Evolutionary conservation across 192 early-diverging fungal genomes (phyloP), one percentile per base, ranked within the genome.

Genomic region (Spinellus fusiger): DNA sequence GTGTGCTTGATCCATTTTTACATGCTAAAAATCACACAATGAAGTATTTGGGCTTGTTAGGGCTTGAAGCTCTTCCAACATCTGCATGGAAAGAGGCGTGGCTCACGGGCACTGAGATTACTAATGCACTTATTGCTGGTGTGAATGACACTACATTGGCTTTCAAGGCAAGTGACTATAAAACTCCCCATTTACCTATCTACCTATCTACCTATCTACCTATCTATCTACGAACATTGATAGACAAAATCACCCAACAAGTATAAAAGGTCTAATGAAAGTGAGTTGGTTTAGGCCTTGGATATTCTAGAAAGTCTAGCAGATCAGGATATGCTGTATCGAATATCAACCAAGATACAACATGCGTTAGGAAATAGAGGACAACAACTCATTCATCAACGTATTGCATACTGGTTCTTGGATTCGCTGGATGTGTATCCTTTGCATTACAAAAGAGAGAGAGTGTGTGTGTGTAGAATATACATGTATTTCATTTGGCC

Each of bases 21-120:
- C 66, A 70, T 1, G 71, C 80, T 0, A 49, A 61, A 2, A 82
- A 82, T 58, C 76, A 72, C 27, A 82, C 76, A 29, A 58, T 79
- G 25, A 78, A 78, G 28, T 82, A 80, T 37, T 49, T 82, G 2
- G 80, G 80, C 7, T 56, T 82, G 27, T 59, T 60, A 0, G 66
- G 70, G 16, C 62, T 82, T 16, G 33, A 38, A 3, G 54, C 48
- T 27, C 32, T 71, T 6, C 52, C 61, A 16, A 51, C 59, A 3
- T 49, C 34, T 3, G 26, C 65, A 20, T 71, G 69, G 69, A 53
- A 54, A 8, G 22, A 56, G 1, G 54, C 50, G 12, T 71, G 62
- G 69, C 26, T 50, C 22, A 49, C 56, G 35, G 62, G 62, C 6
- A 57, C 13, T 35, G n/a, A 64, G 28, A 59, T 70, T 5, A 29